These are phyloP conservation scores for Anthoceros angustus DNA, from an alignment of 225 moss, liverwort and hornwort genomes.

Conservation along the genomic window DNA sequence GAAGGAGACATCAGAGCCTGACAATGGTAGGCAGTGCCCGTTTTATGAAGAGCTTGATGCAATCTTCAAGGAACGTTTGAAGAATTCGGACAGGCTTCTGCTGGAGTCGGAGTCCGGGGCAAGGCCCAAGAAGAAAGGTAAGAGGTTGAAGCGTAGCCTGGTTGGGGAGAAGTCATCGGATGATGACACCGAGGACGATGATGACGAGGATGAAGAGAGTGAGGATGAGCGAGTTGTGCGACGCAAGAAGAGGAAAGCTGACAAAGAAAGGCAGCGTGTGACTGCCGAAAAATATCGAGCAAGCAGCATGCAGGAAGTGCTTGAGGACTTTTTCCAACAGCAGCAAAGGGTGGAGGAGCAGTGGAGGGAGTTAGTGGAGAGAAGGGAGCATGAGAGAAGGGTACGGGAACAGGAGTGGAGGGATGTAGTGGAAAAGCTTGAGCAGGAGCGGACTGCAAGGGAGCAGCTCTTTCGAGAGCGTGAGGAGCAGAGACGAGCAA, in stretches of 20 bases:
- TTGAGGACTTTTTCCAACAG: slow-evolving; percentile 97
- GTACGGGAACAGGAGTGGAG: slow-evolving; percentile 88
- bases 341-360: slow-evolving; percentile 89
- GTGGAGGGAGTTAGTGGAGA: slow-evolving; percentile 81
- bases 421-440: slow-evolving; percentile 93
- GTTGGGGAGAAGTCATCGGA: slow-evolving; percentile 59
- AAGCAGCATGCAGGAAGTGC: slow-evolving; percentile 97
- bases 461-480: slow-evolving; percentile 80
- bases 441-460: slow-evolving; percentile 62
- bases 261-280: slow-evolving; percentile 93
- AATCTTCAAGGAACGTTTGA: slow-evolving; percentile 92
- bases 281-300: slow-evolving; percentile 96
- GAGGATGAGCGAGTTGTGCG: slow-evolving; percentile 79
- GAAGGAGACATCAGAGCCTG: slow-evolving; percentile 95
- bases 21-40: slow-evolving; percentile 87
- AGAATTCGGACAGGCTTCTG: slow-evolving; percentile 71
- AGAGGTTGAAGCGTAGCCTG: slow-evolving; percentile 50
- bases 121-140: slow-evolving; percentile 87
- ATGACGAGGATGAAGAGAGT: slow-evolving; percentile 77
- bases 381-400: slow-evolving; percentile 85
- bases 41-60: slow-evolving; percentile 95
- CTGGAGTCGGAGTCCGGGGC: slow-evolving; percentile 86
- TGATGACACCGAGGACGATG: slow-evolving; percentile 85
- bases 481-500: slow-evolving; percentile 69
- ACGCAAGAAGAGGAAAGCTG: slow-evolving; percentile 81